Evolutionary conservation across 2,329 filamentous ascomycete genomes (phyloP).

Genomic region (Colletotrichum destructivum): DNA sequence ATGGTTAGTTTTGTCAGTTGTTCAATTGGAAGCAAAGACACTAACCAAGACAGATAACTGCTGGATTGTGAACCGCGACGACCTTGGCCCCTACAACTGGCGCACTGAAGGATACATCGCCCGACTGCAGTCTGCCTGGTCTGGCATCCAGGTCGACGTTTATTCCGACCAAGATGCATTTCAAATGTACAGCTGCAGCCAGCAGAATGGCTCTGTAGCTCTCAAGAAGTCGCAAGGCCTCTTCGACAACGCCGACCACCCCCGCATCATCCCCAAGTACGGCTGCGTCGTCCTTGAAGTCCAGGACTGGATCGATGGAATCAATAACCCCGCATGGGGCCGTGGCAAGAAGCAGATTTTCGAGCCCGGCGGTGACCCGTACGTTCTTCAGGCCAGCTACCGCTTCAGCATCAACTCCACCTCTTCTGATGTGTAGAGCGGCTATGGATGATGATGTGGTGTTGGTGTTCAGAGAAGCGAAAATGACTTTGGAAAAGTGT

Average conservation of each 20-base stretch:
- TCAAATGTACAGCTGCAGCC: conserved; percentile 89
- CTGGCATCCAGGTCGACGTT: conserved; percentile 87
- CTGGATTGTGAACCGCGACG: conserved; percentile 76
- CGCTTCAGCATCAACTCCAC: conserved; percentile 66
- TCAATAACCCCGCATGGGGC: conserved; percentile 93
- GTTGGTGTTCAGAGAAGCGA: neutral
- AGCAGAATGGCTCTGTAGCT: conserved; percentile 79
- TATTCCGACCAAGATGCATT: conserved; percentile 88
- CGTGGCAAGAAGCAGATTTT: conserved; percentile 74
- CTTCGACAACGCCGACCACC: conserved; percentile 66
- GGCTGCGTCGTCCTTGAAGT: conserved; percentile 94
- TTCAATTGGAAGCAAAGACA: neutral
- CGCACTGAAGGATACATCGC: conserved; percentile 72
- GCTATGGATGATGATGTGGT: neutral
- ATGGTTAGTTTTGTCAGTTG: conserved; percentile 69
- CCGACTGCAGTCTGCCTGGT: conserved; percentile 79
- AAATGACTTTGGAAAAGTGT: neutral
- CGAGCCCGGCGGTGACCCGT: conserved; percentile 71
- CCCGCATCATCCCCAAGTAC: conserved; percentile 78
- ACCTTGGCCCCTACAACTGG: conserved; percentile 75
- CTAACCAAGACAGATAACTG: conserved; percentile 69
- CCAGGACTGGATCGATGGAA: conserved; percentile 93
- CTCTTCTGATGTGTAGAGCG: conserved; percentile 9
- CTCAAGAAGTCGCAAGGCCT: conserved; percentile 81
- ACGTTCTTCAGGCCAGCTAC: conserved; percentile 75